A percentile compares a stretch with the other conserved stretches of the same genome.
Evolutionary conservation across 2,329 filamentous ascomycete species (phyloP).

Genomic region (Endoconidiophora laricicola): DNA sequence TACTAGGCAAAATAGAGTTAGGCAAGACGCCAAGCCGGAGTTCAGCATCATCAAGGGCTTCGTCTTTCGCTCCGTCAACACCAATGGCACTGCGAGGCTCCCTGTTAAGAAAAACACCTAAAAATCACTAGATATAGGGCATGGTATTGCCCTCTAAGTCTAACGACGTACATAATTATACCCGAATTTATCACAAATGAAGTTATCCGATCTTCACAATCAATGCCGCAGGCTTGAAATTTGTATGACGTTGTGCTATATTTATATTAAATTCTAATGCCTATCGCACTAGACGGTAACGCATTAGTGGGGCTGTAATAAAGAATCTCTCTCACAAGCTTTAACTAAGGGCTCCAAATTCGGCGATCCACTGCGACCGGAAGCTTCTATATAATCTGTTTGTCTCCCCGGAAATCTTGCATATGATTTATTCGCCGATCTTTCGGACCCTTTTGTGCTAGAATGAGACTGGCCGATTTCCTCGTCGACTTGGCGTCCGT

Average conservation of each 20-base stretch:
- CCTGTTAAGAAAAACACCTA: not conserved
- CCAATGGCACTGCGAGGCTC: constrained; percentile 5
- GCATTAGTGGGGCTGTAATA: not conserved
- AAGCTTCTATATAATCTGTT: no score
- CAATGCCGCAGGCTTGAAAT: no score
- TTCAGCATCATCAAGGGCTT: not conserved
- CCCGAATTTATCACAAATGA: no score
- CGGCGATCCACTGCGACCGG: no score
- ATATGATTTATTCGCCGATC: no score
- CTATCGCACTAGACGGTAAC: not conserved
- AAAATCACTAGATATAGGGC: not conserved
- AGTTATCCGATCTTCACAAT: no score
- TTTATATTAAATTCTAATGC: not conserved
- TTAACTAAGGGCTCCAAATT: no score
- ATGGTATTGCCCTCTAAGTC: not conserved
- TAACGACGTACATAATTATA: no score
- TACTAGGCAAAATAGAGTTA: constrained; percentile 38
- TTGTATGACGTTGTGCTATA: no score
- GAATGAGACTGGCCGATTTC: constrained; percentile 46
- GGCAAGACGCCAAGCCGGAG: not conserved
- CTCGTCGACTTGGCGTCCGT: constrained; percentile 54
- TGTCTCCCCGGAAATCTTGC: no score
- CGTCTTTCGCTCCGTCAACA: constrained; percentile 7
- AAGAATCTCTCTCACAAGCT: not conserved
- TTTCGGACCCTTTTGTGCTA: no score